Evolutionary conservation across 305 asterid genomes (phyloP).

Genomic region (Fraxinus greggii): DNA sequence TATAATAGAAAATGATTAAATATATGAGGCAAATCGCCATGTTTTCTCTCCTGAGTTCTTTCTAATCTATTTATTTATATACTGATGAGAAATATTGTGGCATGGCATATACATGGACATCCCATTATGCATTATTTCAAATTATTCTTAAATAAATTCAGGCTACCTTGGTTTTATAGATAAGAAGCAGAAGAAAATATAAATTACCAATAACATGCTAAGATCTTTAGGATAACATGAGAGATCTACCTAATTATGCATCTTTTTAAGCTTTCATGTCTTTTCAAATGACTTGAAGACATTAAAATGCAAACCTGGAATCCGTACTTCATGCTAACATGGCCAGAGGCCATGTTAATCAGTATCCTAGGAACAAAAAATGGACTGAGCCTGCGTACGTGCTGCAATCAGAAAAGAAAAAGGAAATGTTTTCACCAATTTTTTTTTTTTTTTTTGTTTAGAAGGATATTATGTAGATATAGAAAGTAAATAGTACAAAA

Average conservation of each 20-base stretch:
- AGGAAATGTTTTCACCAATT: background rate
- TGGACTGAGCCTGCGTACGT: constrained; percentile 87
- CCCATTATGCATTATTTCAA: background rate
- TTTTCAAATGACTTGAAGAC: constrained; percentile 5
- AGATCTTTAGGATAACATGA: background rate
- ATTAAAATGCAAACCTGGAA: constrained; percentile 60
- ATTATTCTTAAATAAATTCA: constrained; percentile 1
- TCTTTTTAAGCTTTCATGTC: constrained; percentile 9
- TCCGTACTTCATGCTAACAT: constrained; percentile 96
- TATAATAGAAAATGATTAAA: constrained; percentile 14
- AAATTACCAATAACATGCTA: background rate
- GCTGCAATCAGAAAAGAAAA: constrained; percentile 45
- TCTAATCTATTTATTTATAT: background rate
- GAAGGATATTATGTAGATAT: background rate
- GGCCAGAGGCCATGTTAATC: constrained; percentile 98
- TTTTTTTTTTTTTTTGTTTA: background rate
- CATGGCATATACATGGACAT: background rate
- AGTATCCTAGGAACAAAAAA: constrained; percentile 94
- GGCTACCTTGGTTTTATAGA: background rate
- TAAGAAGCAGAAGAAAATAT: constrained; percentile 4
- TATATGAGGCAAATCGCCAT: background rate
- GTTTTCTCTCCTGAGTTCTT: background rate
- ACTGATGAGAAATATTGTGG: background rate
- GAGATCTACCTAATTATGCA: background rate
- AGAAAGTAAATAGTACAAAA: constrained; percentile 14